Percentiles rank a stretch among this genome's conserved stretches.
These are phyloP conservation scores for Craspedostauros australis DNA, from an alignment of 108 stramenopile species.

Conservation along the genomic window DNA sequence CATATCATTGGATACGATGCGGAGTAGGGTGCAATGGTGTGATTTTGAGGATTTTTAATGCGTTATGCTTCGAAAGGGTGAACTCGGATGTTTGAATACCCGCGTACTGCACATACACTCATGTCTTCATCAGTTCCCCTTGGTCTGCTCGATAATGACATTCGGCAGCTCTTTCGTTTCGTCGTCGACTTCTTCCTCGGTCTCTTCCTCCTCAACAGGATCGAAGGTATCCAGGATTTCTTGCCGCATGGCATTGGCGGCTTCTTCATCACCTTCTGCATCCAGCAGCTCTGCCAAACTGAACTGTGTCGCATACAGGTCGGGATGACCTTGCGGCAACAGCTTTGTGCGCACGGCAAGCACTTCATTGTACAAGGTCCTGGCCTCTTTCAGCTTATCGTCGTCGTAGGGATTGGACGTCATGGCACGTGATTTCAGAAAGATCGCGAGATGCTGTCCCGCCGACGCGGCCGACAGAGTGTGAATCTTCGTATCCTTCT, in stretches of 20 bases:
- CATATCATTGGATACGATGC: no score
- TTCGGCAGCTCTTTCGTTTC: no score
- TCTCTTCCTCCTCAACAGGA: slow-evolving; percentile 20
- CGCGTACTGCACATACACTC: no score
- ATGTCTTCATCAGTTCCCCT: no score
- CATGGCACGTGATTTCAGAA: slow-evolving; percentile 66
- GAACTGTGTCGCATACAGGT: slow-evolving; percentile 71
- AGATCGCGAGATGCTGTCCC: slow-evolving; percentile 83
- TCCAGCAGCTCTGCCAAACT: slow-evolving; percentile 77
- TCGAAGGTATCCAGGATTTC: slow-evolving; percentile 74
- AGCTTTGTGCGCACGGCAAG: slow-evolving; percentile 52
- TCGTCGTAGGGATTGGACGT: slow-evolving; percentile 13
- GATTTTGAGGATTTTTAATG: no score
- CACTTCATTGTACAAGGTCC: slow-evolving; percentile 57
- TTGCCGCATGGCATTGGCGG: slow-evolving; percentile 66
- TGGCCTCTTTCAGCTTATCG: slow-evolving; percentile 50
- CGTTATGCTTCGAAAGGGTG: no score
- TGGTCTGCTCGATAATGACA: no score
- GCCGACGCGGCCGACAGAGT: slow-evolving; percentile 80
- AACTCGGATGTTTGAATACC: no score
- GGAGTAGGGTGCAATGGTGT: no score
- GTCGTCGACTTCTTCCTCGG: neutral
- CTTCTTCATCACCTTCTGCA: slow-evolving; percentile 39
- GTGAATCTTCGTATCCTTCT: slow-evolving; percentile 10
- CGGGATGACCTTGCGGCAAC: slow-evolving; percentile 60